phyloP scores from a whole-genome alignment of 768 basidiomycete species.

The Inosperma sp. region DNA sequence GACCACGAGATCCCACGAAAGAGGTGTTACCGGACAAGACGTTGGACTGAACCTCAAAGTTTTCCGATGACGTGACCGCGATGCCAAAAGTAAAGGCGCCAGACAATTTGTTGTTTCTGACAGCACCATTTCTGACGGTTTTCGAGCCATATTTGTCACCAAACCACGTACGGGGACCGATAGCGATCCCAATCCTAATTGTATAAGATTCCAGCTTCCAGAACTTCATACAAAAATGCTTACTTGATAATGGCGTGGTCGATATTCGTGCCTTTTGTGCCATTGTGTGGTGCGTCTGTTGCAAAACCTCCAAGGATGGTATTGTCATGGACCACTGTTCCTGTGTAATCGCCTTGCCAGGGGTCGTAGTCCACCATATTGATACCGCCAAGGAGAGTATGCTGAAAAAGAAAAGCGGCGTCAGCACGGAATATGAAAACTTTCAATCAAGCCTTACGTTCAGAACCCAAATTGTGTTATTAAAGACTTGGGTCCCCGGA shows the following conservation, averaged over 20 bases:
- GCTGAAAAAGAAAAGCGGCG: slow-evolving; percentile 32
- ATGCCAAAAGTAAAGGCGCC: slow-evolving; percentile 75
- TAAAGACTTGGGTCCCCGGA: slow-evolving; percentile 66
- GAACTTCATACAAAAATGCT: slow-evolving; percentile 17
- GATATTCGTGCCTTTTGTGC: slow-evolving; percentile 50
- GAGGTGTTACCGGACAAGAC: slow-evolving; percentile 62
- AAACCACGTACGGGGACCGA: slow-evolving; percentile 77
- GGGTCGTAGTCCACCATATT: slow-evolving; percentile 73
- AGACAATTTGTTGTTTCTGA: slow-evolving; percentile 52
- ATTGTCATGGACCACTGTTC: slow-evolving; percentile 64
- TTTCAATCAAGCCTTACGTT: slow-evolving; percentile 48
- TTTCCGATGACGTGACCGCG: slow-evolving; percentile 55
- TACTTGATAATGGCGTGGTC: slow-evolving; percentile 69
- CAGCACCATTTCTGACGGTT: slow-evolving; percentile 50
- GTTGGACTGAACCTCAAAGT: slow-evolving; percentile 67
- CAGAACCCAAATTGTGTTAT: slow-evolving; percentile 71
- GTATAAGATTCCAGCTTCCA: neutral
- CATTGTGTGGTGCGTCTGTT: slow-evolving; percentile 37
- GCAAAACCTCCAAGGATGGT: slow-evolving; percentile 67
- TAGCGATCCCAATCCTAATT: slow-evolving; percentile 70
- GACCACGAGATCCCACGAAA: slow-evolving; percentile 66
- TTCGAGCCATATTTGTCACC: slow-evolving; percentile 47
- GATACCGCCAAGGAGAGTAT: slow-evolving; percentile 70
- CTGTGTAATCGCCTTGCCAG: slow-evolving; percentile 60
- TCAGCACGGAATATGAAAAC: neutral